Evolutionary conservation across 179 eudicot genomes (phyloP).

Genomic region (Silene vulgaris): DNA sequence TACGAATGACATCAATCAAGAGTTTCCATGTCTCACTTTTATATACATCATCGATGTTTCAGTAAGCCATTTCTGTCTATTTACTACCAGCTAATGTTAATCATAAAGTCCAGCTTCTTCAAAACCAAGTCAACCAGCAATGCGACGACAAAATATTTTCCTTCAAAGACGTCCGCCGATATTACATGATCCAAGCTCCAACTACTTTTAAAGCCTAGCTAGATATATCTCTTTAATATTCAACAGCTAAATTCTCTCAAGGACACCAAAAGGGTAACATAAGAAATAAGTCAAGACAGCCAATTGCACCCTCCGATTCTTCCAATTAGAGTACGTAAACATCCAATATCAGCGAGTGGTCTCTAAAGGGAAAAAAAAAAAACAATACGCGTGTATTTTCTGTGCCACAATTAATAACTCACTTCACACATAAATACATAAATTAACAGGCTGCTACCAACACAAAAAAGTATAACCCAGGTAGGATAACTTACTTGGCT

Average conservation of each 20-base stretch:
- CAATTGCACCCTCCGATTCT: not conserved
- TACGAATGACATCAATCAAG: not conserved
- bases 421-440: not conserved
- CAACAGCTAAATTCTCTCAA: not conserved
- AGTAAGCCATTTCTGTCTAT: not conserved
- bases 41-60: not conserved
- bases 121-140: no score
- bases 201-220: not conserved
- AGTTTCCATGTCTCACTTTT: not conserved
- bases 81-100: not conserved
- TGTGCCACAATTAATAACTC: conserved; percentile 3
- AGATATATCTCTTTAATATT: not conserved
- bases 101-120: not conserved
- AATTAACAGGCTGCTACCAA: not conserved
- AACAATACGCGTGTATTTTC: not conserved
- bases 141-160: no score
- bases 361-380: conserved; percentile 4
- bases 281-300: not conserved
- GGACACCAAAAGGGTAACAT: not conserved
- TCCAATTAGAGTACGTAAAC: not conserved
- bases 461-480: not conserved
- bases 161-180: no score
- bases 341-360: not conserved
- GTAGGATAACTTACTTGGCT: conserved; percentile 56
- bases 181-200: no score